Evolutionary conservation across 176 grass and related monocot species (phyloP).

Genomic region (Aegilops umbellulata): DNA sequence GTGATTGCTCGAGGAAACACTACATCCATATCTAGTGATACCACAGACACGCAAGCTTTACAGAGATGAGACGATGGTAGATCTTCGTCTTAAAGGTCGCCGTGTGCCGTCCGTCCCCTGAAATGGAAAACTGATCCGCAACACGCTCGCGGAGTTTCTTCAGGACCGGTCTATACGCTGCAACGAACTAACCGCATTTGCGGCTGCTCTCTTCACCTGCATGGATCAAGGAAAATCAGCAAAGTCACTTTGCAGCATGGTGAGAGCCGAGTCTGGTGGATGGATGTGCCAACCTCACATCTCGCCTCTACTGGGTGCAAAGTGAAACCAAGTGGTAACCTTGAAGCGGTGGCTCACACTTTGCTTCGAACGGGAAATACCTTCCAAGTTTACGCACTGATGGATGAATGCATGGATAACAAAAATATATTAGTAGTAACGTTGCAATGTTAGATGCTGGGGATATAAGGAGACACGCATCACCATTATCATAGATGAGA

Average conservation of each 20-base stretch:
- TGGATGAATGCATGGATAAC: neutral
- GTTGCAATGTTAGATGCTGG: neutral
- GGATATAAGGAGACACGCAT: neutral
- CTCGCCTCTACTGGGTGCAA: slow-evolving; percentile 11
- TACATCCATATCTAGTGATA: too few relatives aligned
- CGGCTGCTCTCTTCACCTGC: slow-evolving; percentile 6
- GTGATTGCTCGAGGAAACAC: neutral
- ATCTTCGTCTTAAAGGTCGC: too few relatives aligned
- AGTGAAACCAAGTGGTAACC: slow-evolving; percentile 33
- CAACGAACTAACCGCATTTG: neutral
- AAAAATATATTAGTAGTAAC: neutral
- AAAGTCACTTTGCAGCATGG: neutral
- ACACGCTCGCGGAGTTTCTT: neutral
- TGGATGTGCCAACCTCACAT: slow-evolving; percentile 20
- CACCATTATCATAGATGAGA: slow-evolving; percentile 43
- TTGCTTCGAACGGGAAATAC: slow-evolving; percentile 23
- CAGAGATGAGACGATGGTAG: too few relatives aligned
- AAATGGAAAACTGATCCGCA: neutral
- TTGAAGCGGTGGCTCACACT: slow-evolving; percentile 15
- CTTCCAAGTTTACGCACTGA: slow-evolving; percentile 18
- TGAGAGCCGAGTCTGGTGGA: neutral
- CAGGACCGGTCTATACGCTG: neutral
- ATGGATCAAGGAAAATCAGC: slow-evolving; percentile 11
- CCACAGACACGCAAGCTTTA: neutral
- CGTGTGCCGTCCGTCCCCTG: neutral